phyloP scores from a whole-genome alignment of 78 protist genomes.

The Dictyostelium firmibasis region DNA sequence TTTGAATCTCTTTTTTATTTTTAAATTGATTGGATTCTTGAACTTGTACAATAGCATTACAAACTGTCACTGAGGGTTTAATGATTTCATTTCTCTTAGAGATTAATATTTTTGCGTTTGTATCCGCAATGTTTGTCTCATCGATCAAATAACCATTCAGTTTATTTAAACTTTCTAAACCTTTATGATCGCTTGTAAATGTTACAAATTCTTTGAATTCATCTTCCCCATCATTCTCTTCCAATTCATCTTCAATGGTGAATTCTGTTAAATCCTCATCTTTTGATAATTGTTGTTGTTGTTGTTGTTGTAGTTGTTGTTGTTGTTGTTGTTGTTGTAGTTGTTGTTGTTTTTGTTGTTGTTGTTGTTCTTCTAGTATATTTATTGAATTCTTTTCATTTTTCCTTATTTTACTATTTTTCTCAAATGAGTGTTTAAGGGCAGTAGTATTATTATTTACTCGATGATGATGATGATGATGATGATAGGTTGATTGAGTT shows the following conservation, averaged over 20 bases:
- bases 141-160: neutral
- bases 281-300: neutral
- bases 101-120: neutral
- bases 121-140: neutral
- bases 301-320: neutral
- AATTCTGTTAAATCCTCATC: neutral
- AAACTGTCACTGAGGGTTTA: neutral
- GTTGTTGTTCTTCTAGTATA: neutral
- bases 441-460: neutral
- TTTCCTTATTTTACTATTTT: neutral
- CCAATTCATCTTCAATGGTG: neutral
- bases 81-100: neutral
- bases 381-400: neutral
- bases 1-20: slow-evolving; percentile 44
- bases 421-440: neutral
- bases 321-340: neutral
- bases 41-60: slow-evolving; percentile 31
- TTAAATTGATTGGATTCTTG: slow-evolving; percentile 47
- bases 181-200: neutral
- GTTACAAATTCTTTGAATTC: slow-evolving; percentile 32
- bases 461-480: neutral
- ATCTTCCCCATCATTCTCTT: neutral
- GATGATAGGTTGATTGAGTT: neutral
- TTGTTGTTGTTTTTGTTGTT: neutral
- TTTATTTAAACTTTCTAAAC: neutral